Evolutionary conservation across 2,329 filamentous ascomycete genomes (phyloP).

Genomic region (Colletotrichum tropicicola): DNA sequence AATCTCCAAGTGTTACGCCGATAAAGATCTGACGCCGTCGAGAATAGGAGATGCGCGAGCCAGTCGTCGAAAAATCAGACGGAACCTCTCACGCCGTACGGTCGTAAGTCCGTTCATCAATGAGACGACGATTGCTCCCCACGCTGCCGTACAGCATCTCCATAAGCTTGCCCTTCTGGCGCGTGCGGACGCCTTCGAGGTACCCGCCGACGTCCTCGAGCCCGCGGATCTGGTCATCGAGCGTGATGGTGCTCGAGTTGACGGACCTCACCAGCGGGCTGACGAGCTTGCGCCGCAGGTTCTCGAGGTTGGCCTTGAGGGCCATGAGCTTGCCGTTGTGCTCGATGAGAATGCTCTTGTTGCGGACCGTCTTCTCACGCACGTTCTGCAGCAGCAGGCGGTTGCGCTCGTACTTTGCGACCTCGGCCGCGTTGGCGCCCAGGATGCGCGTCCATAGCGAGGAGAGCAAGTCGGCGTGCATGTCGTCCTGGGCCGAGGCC

Average conservation of each 20-base stretch:
- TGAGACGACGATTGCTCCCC: constrained; percentile 39
- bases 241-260: constrained; percentile 73
- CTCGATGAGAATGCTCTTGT: constrained; percentile 86
- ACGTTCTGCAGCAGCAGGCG: constrained; percentile 80
- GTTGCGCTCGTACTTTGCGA: constrained; percentile 95
- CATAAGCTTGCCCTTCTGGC: constrained; percentile 85
- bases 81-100: constrained; percentile 4
- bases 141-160: constrained; percentile 76
- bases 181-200: constrained; percentile 77
- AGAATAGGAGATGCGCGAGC: neutral
- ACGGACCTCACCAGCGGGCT: constrained; percentile 80
- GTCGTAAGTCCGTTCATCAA: constrained; percentile 37
- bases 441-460: constrained; percentile 88
- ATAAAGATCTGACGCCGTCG: neutral
- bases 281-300: constrained; percentile 83
- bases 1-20: neutral
- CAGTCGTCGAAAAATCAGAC: neutral
- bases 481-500: constrained; percentile 80
- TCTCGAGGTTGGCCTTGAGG: constrained; percentile 87
- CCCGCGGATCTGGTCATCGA: constrained; percentile 88
- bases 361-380: constrained; percentile 82
- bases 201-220: constrained; percentile 83
- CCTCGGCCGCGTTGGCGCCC: constrained; percentile 75
- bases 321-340: constrained; percentile 87
- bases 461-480: constrained; percentile 82